Evolutionary conservation across 805 yeast genomes (phyloP), one percentile per base, ranked within the genome.

Genomic region (Wickerhamiella bombiphila): DNA sequence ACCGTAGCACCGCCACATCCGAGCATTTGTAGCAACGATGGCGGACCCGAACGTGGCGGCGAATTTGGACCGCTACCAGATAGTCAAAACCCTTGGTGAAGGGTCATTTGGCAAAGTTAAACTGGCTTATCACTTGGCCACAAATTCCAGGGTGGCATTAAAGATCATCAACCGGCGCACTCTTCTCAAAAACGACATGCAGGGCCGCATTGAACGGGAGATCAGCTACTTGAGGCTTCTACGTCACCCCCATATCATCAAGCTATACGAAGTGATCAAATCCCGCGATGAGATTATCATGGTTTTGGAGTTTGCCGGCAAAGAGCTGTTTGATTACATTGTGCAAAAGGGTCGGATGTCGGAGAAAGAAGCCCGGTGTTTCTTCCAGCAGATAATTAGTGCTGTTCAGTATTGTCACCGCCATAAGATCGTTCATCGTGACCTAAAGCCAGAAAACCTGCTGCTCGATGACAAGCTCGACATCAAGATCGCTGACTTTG

Each of bases 301-400:
- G 95, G 97, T 88, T 20, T 83, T 88, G 53, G 97, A 88, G 60
- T 88, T 72, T 55, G 97, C 96, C 1, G 94, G 94, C n/a, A 82
- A 82, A 49, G 97, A 86, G 60, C 69, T 88, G 51, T 88, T 88
- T 53, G 97, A 88, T 53, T 86, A 88, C 56, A 88, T 86, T 57
- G 94, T 86, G 13, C 95, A 86, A 55, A 71, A 83, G 53, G 96
- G 94, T 26, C 76, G 80, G 52, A 80, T 86, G 94, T 74, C 76
- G 29, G 97, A 88, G 59, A 72, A 72, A 44, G 94, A 86, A 57
- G 96, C 93, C 0, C 67, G 96, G 40, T 65, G 95, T 43, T 88
- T 88, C 53, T 88, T 88, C 61, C 97, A 88, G 58, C 97, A 88
- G 59, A 88, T 88, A 35, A 83, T 88, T 40, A 85, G 93, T 34